These are phyloP conservation scores for Schizothecium vesticola DNA, from an alignment of 495 filamentous ascomycete genomes.

Conservation along the genomic window DNA sequence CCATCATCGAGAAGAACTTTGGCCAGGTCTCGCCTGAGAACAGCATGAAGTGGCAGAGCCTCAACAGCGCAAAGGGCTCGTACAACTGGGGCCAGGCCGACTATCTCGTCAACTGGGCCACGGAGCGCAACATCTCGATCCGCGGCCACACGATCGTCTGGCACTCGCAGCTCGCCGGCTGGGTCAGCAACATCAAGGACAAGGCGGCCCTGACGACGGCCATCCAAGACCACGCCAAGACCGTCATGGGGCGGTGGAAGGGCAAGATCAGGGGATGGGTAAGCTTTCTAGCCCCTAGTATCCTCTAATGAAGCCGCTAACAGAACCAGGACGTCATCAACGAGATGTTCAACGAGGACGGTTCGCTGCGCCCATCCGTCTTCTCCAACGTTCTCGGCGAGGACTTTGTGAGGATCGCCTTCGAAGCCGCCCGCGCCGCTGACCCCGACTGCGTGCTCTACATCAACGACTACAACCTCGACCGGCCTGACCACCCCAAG, in stretches of 20 bases:
- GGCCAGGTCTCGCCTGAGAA: slow-evolving; percentile 63
- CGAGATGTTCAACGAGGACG: slow-evolving; percentile 63
- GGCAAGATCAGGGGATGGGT: slow-evolving; percentile 59
- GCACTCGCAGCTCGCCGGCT: slow-evolving; percentile 60
- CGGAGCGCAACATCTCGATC: slow-evolving; percentile 49
- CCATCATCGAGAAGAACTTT: slow-evolving; percentile 55
- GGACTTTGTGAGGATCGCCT: slow-evolving; percentile 55
- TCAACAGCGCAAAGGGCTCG: slow-evolving; percentile 39
- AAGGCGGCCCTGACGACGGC: slow-evolving; percentile 45
- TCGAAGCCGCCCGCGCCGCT: slow-evolving; percentile 52
- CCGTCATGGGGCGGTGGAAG: slow-evolving; percentile 52
- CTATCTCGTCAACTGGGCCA: slow-evolving; percentile 57
- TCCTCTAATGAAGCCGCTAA: background rate
- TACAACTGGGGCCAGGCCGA: slow-evolving; percentile 52
- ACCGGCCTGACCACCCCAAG: slow-evolving; percentile 45
- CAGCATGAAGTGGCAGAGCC: slow-evolving; percentile 59
- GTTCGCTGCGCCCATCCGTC: slow-evolving; percentile 48
- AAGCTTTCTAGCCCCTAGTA: slow-evolving; percentile 11
- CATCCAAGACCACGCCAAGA: slow-evolving; percentile 56
- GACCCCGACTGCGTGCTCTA: slow-evolving; percentile 58
- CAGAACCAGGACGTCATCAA: slow-evolving; percentile 52
- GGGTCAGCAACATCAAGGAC: slow-evolving; percentile 52
- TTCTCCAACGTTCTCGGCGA: slow-evolving; percentile 58
- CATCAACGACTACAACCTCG: slow-evolving; percentile 67
- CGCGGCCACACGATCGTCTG: slow-evolving; percentile 61